These are phyloP conservation scores for Gleditsia sinensis DNA, from an alignment of 306 rosid species.

Conservation along the genomic window DNA sequence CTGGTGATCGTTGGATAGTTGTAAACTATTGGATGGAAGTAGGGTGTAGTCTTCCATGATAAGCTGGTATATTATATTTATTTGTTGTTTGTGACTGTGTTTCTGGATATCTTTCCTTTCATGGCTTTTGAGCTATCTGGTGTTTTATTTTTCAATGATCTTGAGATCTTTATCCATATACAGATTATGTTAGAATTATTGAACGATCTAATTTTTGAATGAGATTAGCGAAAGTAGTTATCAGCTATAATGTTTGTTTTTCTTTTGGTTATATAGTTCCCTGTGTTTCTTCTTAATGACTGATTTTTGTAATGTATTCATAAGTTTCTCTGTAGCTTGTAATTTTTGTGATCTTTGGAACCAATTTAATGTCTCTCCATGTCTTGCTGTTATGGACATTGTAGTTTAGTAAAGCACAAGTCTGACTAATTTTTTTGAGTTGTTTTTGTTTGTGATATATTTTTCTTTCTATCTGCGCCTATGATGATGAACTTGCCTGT, in stretches of 20 bases:
- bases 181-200: neutral
- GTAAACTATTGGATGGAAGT: neutral
- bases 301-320: neutral
- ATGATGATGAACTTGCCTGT: neutral
- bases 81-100: neutral
- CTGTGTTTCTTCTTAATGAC: neutral
- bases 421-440: neutral
- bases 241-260: neutral
- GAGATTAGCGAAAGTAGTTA: slow-evolving; percentile 3
- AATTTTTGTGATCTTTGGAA: neutral
- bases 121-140: neutral
- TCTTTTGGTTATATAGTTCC: neutral
- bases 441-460: neutral
- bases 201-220: neutral
- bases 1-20: neutral
- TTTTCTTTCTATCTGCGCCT: slow-evolving; percentile 2
- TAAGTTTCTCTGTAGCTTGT: neutral
- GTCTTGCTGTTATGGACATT: neutral
- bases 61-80: neutral
- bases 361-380: neutral
- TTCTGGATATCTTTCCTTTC: too few relatives aligned
- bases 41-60: neutral
- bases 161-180: neutral
- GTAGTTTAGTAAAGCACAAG: neutral
- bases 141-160: neutral